Percentiles rank a stretch among this genome's conserved stretches.
These are phyloP conservation scores for Chlorella vulgaris DNA, from an alignment of 139 green algal genomes.

Conservation along the genomic window DNA sequence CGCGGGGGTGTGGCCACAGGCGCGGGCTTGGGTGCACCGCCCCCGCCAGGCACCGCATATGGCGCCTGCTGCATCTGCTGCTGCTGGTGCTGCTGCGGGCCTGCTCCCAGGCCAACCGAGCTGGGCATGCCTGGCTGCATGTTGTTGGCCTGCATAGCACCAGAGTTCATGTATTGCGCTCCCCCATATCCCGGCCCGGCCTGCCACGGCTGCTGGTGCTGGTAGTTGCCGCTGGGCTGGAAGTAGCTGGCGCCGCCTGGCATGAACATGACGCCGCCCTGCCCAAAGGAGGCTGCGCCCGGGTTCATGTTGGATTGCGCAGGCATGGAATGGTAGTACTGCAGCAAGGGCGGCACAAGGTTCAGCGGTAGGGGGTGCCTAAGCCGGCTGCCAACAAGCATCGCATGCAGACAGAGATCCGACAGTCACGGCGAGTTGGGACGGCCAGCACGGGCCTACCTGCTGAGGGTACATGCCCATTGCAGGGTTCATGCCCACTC, in stretches of 20 bases:
- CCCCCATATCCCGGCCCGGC: neutral
- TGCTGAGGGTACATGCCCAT: conserved; percentile 22
- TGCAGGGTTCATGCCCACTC: neutral
- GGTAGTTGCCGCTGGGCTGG: neutral
- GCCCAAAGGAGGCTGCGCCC: conserved; percentile 4
- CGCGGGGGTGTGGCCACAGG: neutral
- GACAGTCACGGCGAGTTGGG: no score
- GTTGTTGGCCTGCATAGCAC: conserved; percentile 9
- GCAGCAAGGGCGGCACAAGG: neutral
- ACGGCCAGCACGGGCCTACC: neutral
- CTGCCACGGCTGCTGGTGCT: neutral
- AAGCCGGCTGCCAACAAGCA: no score
- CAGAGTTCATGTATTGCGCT: conserved; percentile 15
- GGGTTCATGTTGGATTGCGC: conserved; percentile 30
- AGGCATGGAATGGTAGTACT: conserved; percentile 8
- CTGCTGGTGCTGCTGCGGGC: no score
- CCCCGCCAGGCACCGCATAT: neutral
- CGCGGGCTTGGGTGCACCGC: neutral
- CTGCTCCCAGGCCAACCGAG: neutral
- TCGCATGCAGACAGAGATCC: no score
- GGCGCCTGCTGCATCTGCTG: neutral
- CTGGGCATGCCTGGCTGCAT: conserved; percentile 9
- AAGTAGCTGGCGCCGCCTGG: conserved; percentile 11
- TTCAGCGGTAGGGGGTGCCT: no score
- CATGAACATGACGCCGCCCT: conserved; percentile 17